phyloP scores from a whole-genome alignment of 148 eudicot species.

The Cornus florida region DNA sequence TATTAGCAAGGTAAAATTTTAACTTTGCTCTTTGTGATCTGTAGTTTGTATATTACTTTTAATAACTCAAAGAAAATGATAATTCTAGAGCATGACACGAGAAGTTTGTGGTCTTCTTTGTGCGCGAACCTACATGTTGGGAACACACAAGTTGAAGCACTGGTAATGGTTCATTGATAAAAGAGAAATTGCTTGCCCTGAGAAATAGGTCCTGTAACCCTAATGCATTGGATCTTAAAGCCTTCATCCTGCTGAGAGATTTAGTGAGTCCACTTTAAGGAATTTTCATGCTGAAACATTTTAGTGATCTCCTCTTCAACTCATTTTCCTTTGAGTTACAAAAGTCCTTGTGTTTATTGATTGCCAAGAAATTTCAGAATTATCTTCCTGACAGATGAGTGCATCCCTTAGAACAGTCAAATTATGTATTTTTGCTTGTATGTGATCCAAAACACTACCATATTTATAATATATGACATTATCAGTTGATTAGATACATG shows the following conservation, averaged over 20 bases:
- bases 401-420: too few species aligned
- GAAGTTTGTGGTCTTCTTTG: background rate
- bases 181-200: background rate
- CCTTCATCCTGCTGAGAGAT: background rate
- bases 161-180: background rate
- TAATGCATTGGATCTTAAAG: background rate
- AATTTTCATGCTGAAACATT: too few species aligned
- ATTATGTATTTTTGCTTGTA: too few species aligned
- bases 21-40: background rate
- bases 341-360: too few species aligned
- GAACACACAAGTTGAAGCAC: background rate
- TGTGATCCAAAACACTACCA: too few species aligned
- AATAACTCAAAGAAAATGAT: background rate
- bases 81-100: background rate
- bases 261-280: background rate
- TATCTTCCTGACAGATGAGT: too few species aligned
- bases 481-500: too few species aligned
- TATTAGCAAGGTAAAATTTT: slow-evolving; percentile 43
- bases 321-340: too few species aligned
- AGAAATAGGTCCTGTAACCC: background rate
- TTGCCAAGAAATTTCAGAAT: too few species aligned
- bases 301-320: background rate
- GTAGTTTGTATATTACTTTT: background rate
- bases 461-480: too few species aligned
- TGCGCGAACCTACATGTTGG: background rate